Base-by-base conservation (phyloP, 2,329 filamentous ascomycete species). In the Allantophomopsis lycopodina region DNA sequence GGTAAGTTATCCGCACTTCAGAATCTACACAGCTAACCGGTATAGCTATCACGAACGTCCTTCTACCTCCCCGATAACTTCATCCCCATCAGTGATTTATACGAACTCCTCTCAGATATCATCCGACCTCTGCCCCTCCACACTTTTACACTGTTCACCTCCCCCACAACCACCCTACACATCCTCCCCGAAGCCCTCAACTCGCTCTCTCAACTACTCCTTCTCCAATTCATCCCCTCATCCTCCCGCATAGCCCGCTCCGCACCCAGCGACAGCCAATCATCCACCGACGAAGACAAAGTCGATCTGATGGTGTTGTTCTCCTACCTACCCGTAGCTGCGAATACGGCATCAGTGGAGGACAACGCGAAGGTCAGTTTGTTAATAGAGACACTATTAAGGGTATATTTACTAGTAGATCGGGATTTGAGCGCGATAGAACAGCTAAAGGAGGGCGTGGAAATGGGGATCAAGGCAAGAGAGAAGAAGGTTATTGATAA, bases 361-460 rank as follows among this genome's bases (percentile, higher is more conserved):
- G 73, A 77, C 35, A 78, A 79, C 48, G 66, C 69, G 5, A 73
- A 71, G 46, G 62, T 78, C 11, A 69, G 67, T 3, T 56, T 79
- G 20, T 47, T 74, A 30, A 55, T 76, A 0, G 75, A 79, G 52
- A 59, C 60, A 2, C 48, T 76, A 31, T 46, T 76, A 13, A 56
- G 68, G 2, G 49, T 71, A 8, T 55, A 76, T 20, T 37, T 53
- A 7, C 12, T 34, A 3, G 32, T 34, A 17, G 43, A 44, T 23
- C 40, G 50, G 23, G 53, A 56, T 2, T 47, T 55, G 48, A 33
- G 62, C 53, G 44, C 43, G 16, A 39, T 58, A 45, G 32, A 60
- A 50, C 4, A 50, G 51, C 46, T 79, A 13, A 58, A 59, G 31
- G 40, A 53, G 0, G 66, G 69, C 0, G 60, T 73, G n/a, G 59